Evolutionary conservation across 2,329 filamentous ascomycete genomes (phyloP).

Genomic region (Ilyonectria mors-panacis): DNA sequence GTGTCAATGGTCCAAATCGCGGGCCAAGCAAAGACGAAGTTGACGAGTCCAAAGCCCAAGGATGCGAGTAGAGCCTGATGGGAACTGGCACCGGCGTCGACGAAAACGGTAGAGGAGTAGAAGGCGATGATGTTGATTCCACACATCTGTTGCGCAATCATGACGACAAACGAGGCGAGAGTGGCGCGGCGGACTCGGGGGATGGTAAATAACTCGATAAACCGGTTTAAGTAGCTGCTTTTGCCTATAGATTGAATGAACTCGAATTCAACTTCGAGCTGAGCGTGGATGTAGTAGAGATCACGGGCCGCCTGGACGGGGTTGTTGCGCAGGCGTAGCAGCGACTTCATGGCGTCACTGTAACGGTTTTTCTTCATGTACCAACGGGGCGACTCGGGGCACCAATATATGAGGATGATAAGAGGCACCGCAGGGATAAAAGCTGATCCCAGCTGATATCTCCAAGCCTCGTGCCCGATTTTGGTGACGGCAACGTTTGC

Average conservation of each 20-base stretch:
- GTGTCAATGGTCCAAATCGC: constrained; percentile 73
- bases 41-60: constrained; percentile 71
- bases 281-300: constrained; percentile 75
- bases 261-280: constrained; percentile 72
- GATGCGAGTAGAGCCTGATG: constrained; percentile 72
- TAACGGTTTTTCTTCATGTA: constrained; percentile 77
- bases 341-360: constrained; percentile 70
- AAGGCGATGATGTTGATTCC: constrained; percentile 82
- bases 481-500: constrained; percentile 67
- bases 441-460: constrained; percentile 75
- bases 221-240: constrained; percentile 73
- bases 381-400: constrained; percentile 77
- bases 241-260: constrained; percentile 63
- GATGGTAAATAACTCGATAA: constrained; percentile 77
- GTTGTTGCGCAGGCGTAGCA: constrained; percentile 67
- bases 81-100: constrained; percentile 68
- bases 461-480: constrained; percentile 64
- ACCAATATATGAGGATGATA: constrained; percentile 73
- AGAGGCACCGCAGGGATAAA: constrained; percentile 73
- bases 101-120: constrained; percentile 77
- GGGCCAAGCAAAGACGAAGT: constrained; percentile 71
- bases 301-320: constrained; percentile 73
- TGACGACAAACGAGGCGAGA: constrained; percentile 82
- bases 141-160: constrained; percentile 84
- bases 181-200: constrained; percentile 80